Conservation (phyloP, 140 eudicot genomes). For the Ambrosia hybrid region DNA sequence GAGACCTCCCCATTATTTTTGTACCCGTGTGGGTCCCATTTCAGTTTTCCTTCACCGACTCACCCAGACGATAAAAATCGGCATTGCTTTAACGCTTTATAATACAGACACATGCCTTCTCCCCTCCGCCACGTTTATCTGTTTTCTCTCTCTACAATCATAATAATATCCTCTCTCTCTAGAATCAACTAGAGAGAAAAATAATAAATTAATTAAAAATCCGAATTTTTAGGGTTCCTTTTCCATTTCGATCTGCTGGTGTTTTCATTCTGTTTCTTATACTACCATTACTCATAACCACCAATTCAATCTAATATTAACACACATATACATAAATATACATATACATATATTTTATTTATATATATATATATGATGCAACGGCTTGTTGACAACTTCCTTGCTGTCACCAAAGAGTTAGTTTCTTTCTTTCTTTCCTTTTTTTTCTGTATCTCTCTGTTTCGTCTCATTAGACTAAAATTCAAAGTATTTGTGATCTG, state of each 20-base stretch:
- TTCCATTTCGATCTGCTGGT: conserved; percentile 31
- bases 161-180: conserved; percentile 30
- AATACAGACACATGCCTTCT: conserved; percentile 5
- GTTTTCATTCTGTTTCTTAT: conserved; percentile 22
- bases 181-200: neutral
- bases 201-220: neutral
- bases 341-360: neutral
- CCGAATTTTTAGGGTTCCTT: conserved; percentile 20
- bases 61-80: conserved; percentile 28
- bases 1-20: neutral
- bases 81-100: conserved; percentile 10
- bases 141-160: conserved; percentile 20
- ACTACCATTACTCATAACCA: conserved; percentile 31
- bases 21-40: conserved; percentile 21
- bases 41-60: conserved; percentile 18
- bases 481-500: neutral
- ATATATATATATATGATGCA: conserved; percentile 49
- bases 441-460: neutral
- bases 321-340: neutral
- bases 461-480: conserved; percentile 15
- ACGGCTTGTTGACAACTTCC: conserved; percentile 82
- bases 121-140: conserved; percentile 20
- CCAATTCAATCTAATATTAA: conserved; percentile 12
- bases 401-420: conserved; percentile 94
- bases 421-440: conserved; percentile 12